Percentiles rank a stretch among this genome's conserved stretches.
phyloP scores from a whole-genome alignment of 192 early-diverging fungal genomes.

The Jimgerdemannia lactiflua region DNA sequence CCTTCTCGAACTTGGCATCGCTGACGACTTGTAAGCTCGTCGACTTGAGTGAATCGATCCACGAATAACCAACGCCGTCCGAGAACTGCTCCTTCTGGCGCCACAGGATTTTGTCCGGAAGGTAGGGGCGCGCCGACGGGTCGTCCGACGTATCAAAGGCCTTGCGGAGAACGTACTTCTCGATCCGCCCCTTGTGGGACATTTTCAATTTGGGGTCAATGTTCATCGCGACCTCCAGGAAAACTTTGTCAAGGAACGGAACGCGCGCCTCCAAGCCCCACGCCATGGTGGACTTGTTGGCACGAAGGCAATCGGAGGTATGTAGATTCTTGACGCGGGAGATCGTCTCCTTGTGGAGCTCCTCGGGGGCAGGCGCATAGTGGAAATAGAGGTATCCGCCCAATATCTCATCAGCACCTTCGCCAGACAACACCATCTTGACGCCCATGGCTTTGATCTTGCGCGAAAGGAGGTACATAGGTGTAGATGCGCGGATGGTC shows the following conservation, averaged over 20 bases:
- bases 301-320: slow-evolving; percentile 94
- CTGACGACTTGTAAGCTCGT: slow-evolving; percentile 64
- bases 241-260: slow-evolving; percentile 93
- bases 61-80: slow-evolving; percentile 97
- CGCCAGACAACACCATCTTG: slow-evolving; percentile 99
- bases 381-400: slow-evolving; percentile 99
- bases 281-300: slow-evolving; percentile 99
- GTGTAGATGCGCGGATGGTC: slow-evolving; percentile 96
- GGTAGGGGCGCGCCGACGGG: slow-evolving; percentile 66
- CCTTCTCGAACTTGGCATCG: slow-evolving; percentile 72
- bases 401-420: slow-evolving; percentile 96
- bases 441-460: slow-evolving; percentile 99
- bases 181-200: slow-evolving; percentile 73
- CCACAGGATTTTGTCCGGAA: slow-evolving; percentile 91
- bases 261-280: slow-evolving; percentile 99
- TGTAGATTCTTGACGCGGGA: slow-evolving; percentile 96
- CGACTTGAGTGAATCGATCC: slow-evolving; percentile 96
- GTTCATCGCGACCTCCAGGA: slow-evolving; percentile 92
- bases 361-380: slow-evolving; percentile 74
- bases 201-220: slow-evolving; percentile 83
- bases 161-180: slow-evolving; percentile 93
- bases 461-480: slow-evolving; percentile 97
- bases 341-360: slow-evolving; percentile 91
- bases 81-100: slow-evolving; percentile 99
- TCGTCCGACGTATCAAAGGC: slow-evolving; percentile 92